Base-by-base conservation (phyloP, 169 alveolate genomes). In the Cryptosporidium sp. region DNA sequence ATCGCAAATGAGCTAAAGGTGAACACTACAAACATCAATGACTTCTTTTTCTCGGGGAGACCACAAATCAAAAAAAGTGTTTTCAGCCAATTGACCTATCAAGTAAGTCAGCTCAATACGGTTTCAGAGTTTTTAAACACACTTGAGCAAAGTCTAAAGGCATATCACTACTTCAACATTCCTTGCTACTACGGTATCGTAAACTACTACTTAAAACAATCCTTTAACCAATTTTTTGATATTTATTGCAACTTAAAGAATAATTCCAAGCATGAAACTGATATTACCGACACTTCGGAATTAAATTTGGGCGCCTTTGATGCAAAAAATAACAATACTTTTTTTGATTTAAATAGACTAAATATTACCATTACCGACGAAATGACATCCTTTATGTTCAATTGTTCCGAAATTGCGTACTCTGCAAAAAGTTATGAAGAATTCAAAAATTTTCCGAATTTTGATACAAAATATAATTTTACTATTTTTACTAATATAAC, bases 381-480 rank as follows among this genome's bases (percentile, higher is more conserved):
- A 33, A 65, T 65, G 71, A 65, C 14, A 65, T 2, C 23, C 26
- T 65, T 65, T 37, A 65, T 65, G 71, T 65, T 65, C 31, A 65
- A 65, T 4, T 21, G n/a, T 3, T 35, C 52, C 3, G 71, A 26
- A 10, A 37, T 65, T 37, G 71, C 71, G 14, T 31, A n/a, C 26
- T 65, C 50, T 4, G 52, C 21, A 33, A 33, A n/a, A 12, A n/a
- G 23, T 35, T 31, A 23, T 16, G 51, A 33, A n/a, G 52, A 33
- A n/a, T 65, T 35, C 43, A 37, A 37, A 21, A 65, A n/a, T 8
- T 65, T 35, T 35, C 71, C 71, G 10, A 33, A 31, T 65, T 65
- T 65, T 29, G 52, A 29, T 9, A 65, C 71, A 16, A 65, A 37
- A 33, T 65, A 65, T 29, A 16, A 31, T 3, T 65, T 14, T 35